Evolutionary conservation across 129 eudicot species (phyloP), one percentile per base, ranked within the genome.

Genomic region (Artemisia argyi): DNA sequence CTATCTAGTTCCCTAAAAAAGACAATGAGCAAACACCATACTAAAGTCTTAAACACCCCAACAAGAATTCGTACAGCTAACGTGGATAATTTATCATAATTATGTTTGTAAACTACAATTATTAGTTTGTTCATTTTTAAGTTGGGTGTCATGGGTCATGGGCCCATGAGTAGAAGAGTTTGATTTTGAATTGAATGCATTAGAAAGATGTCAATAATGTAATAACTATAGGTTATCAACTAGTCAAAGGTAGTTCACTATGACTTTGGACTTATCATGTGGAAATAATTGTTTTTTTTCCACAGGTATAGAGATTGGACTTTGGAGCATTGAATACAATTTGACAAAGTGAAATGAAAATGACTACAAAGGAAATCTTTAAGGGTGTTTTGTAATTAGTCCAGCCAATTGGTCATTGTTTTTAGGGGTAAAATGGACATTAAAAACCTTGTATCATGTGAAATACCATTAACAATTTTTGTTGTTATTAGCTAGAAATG

Each of bases 161-260:
- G 46, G 46, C 9, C 46, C 46, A 39, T 11, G 1, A 16, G 17
- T 51, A 51, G 12, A 65, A 32, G 9, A 22, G 0, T 68, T 30
- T 19, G 64, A 50, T 61, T 65, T 61, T 35, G 19, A 76, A 16
- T 61, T 24, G 28, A 60, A 61, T 49, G 51, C 65, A 14, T 48
- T 18, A 17, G 17, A 17, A 28, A 49, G 46, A 50, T 12, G 26
- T 46, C 72, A 66, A 55, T 66, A 28, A 24, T 55, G 26, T 16
- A 26, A 30, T n/a, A n/a, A n/a, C 35, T 63, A 6, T 62, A 62
- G 52, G 12, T 62, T 62, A 73, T 73, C 63, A 73, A 39, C 16
- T 44, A 39, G 78, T 64, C 57, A 74, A 52, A 53, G 62, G 72
- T 65, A 16, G 78, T 18, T 66, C 50, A 66, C 57, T 16, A 42